Conservation (phyloP, 805 yeast genomes). For the Candida chauliodis region DNA sequence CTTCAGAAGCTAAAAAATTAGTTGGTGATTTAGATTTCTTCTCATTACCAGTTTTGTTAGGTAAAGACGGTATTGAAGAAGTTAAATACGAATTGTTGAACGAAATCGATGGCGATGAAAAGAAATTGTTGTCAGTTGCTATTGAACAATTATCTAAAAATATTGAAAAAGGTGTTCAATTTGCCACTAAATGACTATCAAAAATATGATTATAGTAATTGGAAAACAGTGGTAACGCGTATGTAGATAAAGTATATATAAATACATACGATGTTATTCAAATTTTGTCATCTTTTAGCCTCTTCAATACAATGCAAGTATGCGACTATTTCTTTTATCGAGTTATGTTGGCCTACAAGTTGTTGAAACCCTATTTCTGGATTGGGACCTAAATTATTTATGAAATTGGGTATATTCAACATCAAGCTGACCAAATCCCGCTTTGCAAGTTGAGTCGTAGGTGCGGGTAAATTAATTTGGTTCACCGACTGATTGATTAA, state of each 20-base stretch:
- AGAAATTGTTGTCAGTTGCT: slow-evolving; percentile 51
- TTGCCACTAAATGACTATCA: slow-evolving; percentile 26
- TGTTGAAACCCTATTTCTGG: background rate
- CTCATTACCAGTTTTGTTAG: slow-evolving; percentile 60
- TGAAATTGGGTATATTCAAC: slow-evolving; percentile 7
- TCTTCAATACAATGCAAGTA: too few species aligned
- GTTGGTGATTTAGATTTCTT: slow-evolving; percentile 47
- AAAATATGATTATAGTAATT: too few species aligned
- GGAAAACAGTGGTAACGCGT: too few species aligned
- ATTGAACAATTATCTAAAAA: slow-evolving; percentile 51
- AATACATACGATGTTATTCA: too few species aligned
- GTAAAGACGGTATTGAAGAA: slow-evolving; percentile 51
- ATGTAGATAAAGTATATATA: slow-evolving; percentile 3
- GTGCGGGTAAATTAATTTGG: background rate
- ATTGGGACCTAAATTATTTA: background rate
- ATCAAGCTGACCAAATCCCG: slow-evolving; percentile 4
- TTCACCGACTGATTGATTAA: background rate
- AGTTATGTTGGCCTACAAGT: background rate
- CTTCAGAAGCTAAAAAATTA: slow-evolving; percentile 46
- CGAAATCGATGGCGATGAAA: slow-evolving; percentile 49
- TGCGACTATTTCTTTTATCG: slow-evolving; percentile 8
- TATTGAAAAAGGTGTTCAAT: slow-evolving; percentile 57
- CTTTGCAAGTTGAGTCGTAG: background rate
- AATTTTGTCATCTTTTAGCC: too few species aligned
- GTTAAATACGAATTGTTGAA: slow-evolving; percentile 53